Percentiles rank a stretch among this genome's conserved stretches.
Evolutionary conservation across 2,329 filamentous ascomycete species (phyloP).

Genomic region (Exutisphaerella laricina): DNA sequence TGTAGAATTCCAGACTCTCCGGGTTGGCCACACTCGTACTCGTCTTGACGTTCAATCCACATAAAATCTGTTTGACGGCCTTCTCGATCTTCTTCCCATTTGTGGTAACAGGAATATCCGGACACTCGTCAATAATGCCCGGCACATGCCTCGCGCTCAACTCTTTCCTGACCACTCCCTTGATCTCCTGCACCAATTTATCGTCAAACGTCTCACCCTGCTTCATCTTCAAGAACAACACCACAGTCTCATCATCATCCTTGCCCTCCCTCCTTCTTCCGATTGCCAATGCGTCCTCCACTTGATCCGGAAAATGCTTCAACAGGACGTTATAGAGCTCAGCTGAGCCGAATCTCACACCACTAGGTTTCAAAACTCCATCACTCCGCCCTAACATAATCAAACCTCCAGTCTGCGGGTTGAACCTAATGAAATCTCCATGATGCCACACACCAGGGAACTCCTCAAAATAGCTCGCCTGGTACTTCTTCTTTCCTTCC

Average conservation of each 20-base stretch:
- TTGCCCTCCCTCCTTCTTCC: conserved; percentile 64
- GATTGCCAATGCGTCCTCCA: conserved; percentile 84
- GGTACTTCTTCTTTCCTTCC: conserved; percentile 69
- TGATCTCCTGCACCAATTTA: conserved; percentile 59
- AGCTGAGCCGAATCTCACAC: conserved; percentile 85
- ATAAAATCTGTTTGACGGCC: conserved; percentile 92
- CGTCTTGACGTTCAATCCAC: conserved; percentile 77
- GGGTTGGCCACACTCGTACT: conserved; percentile 92
- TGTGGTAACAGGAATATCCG: conserved; percentile 81
- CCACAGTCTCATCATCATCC: conserved; percentile 79
- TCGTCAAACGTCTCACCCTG: conserved; percentile 52
- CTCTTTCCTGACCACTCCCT: conserved; percentile 64
- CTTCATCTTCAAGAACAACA: conserved; percentile 78
- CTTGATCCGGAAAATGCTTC: conserved; percentile 68
- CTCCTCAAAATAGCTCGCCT: conserved; percentile 77
- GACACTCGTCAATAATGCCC: conserved; percentile 71
- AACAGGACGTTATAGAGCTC: conserved; percentile 96
- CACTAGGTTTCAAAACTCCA: conserved; percentile 85
- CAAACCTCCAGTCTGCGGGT: conserved; percentile 67
- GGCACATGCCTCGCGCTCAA: conserved; percentile 88
- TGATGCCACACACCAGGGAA: conserved; percentile 84
- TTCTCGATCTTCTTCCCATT: conserved; percentile 99
- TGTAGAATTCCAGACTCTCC: conserved; percentile 83
- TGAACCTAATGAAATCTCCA: conserved; percentile 78
- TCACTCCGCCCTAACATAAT: conserved; percentile 91